phyloP scores from a whole-genome alignment of 108 stramenopile species.

The Cyclotella sp. region DNA sequence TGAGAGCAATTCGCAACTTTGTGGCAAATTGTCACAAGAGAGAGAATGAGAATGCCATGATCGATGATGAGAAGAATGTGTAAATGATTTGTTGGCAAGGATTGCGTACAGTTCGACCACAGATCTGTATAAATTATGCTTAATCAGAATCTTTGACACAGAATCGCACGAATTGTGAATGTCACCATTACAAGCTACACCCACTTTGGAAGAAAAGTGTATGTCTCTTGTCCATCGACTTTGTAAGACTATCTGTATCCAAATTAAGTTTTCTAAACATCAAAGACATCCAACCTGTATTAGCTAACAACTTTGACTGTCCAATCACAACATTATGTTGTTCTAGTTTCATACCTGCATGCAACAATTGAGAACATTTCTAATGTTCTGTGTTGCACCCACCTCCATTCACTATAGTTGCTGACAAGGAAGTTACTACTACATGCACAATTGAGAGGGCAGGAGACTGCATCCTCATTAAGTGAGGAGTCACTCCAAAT shows the following conservation, averaged over 20 bases:
- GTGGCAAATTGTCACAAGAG: constrained; percentile 28
- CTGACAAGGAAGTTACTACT: constrained; percentile 20
- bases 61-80: not conserved
- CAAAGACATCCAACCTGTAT: no score
- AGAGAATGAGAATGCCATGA: not conserved
- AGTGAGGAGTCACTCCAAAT: constrained; percentile 19
- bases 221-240: no score
- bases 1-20: constrained; percentile 46
- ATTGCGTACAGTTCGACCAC: no score
- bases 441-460: constrained; percentile 16
- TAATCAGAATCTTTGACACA: no score
- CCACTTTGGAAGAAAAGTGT: no score
- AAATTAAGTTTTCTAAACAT: no score
- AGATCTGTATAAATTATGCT: no score
- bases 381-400: not conserved
- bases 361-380: constrained; percentile 9
- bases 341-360: constrained; percentile 35
- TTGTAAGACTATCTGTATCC: no score
- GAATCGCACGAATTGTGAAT: no score
- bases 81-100: not conserved
- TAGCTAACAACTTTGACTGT: constrained; percentile 22
- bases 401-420: not conserved
- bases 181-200: no score
- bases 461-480: constrained; percentile 24
- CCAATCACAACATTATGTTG: constrained; percentile 52